A percentile compares a stretch with the other conserved stretches of the same genome.
Evolutionary conservation across 2,329 filamentous ascomycete genomes (phyloP).

Genomic region (Orbilia quercus): DNA sequence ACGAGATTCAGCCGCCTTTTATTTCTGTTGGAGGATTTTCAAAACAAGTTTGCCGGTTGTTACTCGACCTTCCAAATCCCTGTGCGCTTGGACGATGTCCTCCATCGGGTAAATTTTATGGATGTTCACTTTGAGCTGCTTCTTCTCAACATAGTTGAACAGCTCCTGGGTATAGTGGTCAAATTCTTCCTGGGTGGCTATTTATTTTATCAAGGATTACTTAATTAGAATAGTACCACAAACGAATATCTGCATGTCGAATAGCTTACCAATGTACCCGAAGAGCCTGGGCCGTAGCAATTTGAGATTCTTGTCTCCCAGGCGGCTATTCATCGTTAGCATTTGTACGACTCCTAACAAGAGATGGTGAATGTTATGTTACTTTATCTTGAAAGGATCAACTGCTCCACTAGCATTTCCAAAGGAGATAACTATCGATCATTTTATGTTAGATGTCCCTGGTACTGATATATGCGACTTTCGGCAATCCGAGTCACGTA

Average conservation of each 20-base stretch:
- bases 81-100: conserved; percentile 77
- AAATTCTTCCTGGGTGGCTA: conserved; percentile 74
- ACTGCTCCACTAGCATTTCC: conserved; percentile 71
- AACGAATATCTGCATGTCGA: neutral
- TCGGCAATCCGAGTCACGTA: conserved; percentile 25
- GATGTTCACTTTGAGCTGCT: conserved; percentile 77
- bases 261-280: conserved; percentile 69
- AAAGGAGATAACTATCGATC: conserved; percentile 56
- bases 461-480: neutral
- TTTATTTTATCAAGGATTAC: neutral
- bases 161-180: conserved; percentile 77
- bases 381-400: conserved; percentile 73
- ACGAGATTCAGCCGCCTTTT: too few species aligned
- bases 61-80: conserved; percentile 80
- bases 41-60: conserved; percentile 86
- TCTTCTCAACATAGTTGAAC: conserved; percentile 75
- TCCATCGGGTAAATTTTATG: conserved; percentile 81
- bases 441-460: neutral
- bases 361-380: conserved; percentile 58
- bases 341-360: conserved; percentile 58
- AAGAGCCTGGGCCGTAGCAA: conserved; percentile 79
- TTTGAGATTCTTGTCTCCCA: conserved; percentile 80
- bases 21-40: conserved; percentile 67
- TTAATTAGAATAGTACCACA: conserved; percentile 2
- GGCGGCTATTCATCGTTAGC: conserved; percentile 58